phyloP scores from a whole-genome alignment of 805 yeast genomes.

The Metschnikowia santaceciliae region DNA sequence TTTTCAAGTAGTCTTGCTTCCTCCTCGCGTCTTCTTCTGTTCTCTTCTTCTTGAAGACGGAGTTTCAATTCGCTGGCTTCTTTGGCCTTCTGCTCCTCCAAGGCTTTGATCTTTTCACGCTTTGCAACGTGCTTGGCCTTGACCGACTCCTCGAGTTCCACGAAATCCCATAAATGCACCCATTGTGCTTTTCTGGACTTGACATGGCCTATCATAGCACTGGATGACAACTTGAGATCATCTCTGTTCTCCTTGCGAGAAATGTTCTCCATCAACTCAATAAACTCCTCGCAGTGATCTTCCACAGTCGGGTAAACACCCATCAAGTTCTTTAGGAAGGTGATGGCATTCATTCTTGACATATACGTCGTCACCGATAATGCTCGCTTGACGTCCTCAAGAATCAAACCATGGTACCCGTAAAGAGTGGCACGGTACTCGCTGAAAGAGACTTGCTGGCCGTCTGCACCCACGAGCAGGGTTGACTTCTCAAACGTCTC shows the following conservation, averaged over 20 bases:
- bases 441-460: constrained; percentile 20
- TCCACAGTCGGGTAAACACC: constrained; percentile 64
- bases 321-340: constrained; percentile 63
- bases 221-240: constrained; percentile 75
- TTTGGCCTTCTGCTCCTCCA: constrained; percentile 13
- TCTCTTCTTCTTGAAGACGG: constrained; percentile 12
- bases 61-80: constrained; percentile 12
- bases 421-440: constrained; percentile 40
- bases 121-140: constrained; percentile 24
- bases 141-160: constrained; percentile 45
- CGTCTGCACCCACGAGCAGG: not conserved
- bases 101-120: constrained; percentile 21
- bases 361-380: constrained; percentile 59
- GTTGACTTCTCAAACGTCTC: constrained; percentile 20
- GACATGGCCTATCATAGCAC: constrained; percentile 64
- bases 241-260: constrained; percentile 59
- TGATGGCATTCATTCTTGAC: constrained; percentile 76
- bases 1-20: constrained; percentile 5
- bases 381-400: constrained; percentile 40
- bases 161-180: constrained; percentile 55
- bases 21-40: constrained; percentile 12
- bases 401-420: constrained; percentile 52
- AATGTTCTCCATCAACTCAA: constrained; percentile 45
- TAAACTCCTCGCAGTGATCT: constrained; percentile 56
- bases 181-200: constrained; percentile 51